Evolutionary conservation across 208 protist genomes (phyloP).

Genomic region (Phytomonas serpens): DNA sequence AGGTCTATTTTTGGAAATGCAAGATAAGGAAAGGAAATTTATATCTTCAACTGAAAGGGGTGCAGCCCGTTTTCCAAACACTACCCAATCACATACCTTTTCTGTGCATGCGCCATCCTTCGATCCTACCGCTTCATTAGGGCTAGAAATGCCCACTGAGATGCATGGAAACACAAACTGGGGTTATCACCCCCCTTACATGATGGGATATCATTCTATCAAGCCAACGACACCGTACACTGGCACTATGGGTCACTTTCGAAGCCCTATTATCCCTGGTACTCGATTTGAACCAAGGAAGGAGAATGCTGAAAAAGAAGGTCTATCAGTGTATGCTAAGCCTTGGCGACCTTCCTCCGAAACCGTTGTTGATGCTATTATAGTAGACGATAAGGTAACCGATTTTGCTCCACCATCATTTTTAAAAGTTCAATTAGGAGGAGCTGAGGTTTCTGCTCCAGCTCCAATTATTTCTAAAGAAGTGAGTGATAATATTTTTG

Average conservation of each 20-base stretch:
- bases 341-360: conserved; percentile 27
- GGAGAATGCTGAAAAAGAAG: conserved; percentile 13
- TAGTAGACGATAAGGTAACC: conserved; percentile 13
- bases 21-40: not conserved
- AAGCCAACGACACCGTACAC: not conserved
- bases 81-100: not conserved
- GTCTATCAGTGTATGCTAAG: conserved; percentile 24
- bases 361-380: conserved; percentile 7
- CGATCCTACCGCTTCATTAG: not conserved
- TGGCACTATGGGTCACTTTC: not conserved
- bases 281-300: not conserved
- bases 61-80: not conserved
- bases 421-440: conserved; percentile 14
- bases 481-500: conserved; percentile 29
- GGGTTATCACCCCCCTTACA: not conserved
- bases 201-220: not conserved
- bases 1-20: not conserved
- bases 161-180: not conserved
- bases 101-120: not conserved
- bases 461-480: conserved; percentile 31
- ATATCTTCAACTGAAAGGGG: not conserved
- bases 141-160: not conserved
- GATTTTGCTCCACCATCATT: conserved; percentile 12
- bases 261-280: not conserved
- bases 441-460: conserved; percentile 23